Percentiles rank a stretch among this genome's conserved stretches.
phyloP scores from a whole-genome alignment of 345 rosid genomes.

The Populus ilicifolia region DNA sequence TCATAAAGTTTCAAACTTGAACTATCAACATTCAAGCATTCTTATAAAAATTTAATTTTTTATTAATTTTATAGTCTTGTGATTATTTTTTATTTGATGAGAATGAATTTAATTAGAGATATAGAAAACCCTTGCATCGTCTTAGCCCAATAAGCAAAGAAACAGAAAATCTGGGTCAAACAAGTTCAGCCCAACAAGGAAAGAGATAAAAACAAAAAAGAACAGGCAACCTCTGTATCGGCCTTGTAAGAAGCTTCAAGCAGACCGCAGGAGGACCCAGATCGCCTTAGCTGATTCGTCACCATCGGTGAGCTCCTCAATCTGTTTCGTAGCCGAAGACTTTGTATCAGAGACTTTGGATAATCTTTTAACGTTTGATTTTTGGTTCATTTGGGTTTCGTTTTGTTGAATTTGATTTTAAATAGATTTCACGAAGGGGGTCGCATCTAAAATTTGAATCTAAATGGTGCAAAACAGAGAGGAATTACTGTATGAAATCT shows the following conservation, averaged over 20 bases:
- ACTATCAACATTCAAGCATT: no score
- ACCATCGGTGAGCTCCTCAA: neutral
- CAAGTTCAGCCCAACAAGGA: neutral
- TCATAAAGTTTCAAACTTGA: no score
- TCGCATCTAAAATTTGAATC: neutral
- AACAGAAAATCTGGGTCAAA: neutral
- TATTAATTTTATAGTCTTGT: no score
- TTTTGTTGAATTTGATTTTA: neutral
- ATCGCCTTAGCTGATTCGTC: neutral
- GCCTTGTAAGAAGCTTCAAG: neutral
- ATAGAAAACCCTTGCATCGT: no score
- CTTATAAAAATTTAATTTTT: no score
- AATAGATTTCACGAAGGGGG: neutral
- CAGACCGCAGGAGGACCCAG: neutral
- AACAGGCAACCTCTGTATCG: neutral
- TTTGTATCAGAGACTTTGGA: neutral
- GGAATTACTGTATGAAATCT: neutral
- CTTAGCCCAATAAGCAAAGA: neutral
- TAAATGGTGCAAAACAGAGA: neutral
- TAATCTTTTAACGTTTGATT: neutral
- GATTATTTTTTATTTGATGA: no score
- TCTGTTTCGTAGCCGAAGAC: neutral
- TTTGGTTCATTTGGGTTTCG: neutral
- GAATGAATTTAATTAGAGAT: no score
- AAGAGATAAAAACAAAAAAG: neutral